Base-by-base conservation (phyloP, 768 basidiomycete genomes). In the Pleurotus cornucopiae region DNA sequence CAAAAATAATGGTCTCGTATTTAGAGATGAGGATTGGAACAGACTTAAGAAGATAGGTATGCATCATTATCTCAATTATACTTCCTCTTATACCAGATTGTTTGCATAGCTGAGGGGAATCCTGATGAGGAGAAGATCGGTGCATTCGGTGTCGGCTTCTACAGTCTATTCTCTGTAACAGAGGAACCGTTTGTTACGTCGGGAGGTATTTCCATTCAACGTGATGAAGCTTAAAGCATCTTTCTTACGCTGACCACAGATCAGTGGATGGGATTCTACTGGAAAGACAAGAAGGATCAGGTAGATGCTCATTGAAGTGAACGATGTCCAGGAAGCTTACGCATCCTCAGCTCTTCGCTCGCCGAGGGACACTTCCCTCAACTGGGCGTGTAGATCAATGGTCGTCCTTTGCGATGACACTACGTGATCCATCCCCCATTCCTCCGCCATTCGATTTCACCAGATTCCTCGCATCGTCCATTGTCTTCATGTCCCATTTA, bases 71-170 rank as follows among this genome's bases (percentile, higher is more conserved):
- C 57, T 51, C 52, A 34, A 20, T 53, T 46, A 38, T 5, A 45
- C 18, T 49, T 2, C 41, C 12, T 14, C 41, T 47, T 23, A 23
- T 30, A 26, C 7, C 16, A n/a, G 38, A n/a, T 30, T 18, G 21
- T 13, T 54, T 60, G 20, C 20, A 56, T 61, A 85, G 95, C 94
- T 7, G 89, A 93, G 63, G 94, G 95, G 0, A 97, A 98, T 66
- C 94, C 94, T 0, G 90, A 94, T 61, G 91, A 95, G 68, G 85
- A 89, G 69, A 94, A 94, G 75, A 94, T 98, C 46, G 95, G 96
- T 12, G 93, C 94, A n/a, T 93, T 93, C 62, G 91, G 90, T 56
- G 89, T 91, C n/a, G 88, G 87, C 82, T 57, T 55, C 81, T 68
- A 16, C 45, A 88, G 87, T 60, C 66, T 91, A 23, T 91, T 92